phyloP scores from a whole-genome alignment of 176 grass and related monocot species.

The Rhynchospora tenuis region DNA sequence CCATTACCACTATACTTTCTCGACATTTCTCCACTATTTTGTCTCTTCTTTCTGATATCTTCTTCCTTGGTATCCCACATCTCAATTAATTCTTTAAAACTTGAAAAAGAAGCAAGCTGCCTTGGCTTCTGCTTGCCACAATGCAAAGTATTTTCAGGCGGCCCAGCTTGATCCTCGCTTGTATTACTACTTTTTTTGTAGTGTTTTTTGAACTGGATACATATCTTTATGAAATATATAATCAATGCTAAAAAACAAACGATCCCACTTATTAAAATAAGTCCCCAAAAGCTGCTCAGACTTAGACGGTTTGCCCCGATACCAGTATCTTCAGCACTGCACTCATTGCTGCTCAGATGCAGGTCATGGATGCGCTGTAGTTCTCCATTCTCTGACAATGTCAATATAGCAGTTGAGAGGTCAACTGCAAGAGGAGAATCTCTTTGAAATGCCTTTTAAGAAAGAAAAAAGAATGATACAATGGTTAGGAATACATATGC shows the following conservation, averaged over 20 bases:
- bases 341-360: slow-evolving; percentile 33
- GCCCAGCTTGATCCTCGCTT: neutral
- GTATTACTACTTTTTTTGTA: neutral
- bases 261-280: slow-evolving; percentile 60
- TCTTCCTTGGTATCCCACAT: slow-evolving; percentile 65
- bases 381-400: slow-evolving; percentile 72
- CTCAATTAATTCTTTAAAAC: slow-evolving; percentile 50
- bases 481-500: neutral
- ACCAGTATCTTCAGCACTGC: slow-evolving; percentile 34
- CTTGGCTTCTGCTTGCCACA: neutral
- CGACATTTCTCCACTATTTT: slow-evolving; percentile 8
- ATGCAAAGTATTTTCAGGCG: neutral
- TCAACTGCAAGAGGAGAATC: slow-evolving; percentile 70
- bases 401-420: slow-evolving; percentile 69
- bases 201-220: slow-evolving; percentile 43
- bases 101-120: slow-evolving; percentile 30
- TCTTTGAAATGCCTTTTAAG: slow-evolving; percentile 65
- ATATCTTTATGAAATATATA: slow-evolving; percentile 42
- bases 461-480: neutral
- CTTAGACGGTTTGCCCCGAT: slow-evolving; percentile 42
- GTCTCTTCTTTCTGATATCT: neutral
- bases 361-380: slow-evolving; percentile 71
- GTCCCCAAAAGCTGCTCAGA: slow-evolving; percentile 66
- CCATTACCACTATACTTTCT: slow-evolving; percentile 41
- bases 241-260: slow-evolving; percentile 37